Conservation (phyloP, 352 stramenopile species). For the Pythium phragmitis region DNA sequence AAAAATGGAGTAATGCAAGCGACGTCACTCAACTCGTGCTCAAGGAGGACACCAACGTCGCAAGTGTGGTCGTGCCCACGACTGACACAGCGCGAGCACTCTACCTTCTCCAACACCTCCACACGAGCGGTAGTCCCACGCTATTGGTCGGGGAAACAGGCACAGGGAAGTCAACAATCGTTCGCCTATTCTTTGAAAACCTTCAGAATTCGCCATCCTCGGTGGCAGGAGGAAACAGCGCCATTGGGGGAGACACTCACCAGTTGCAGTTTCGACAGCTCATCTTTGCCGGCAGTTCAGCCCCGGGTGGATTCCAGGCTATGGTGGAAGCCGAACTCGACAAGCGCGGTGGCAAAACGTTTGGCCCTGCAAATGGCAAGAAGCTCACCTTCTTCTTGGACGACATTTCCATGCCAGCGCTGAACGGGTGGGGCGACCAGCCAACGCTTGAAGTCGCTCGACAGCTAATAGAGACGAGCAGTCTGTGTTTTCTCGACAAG, state of each 20-base stretch:
- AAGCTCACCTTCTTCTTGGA: constrained; percentile 83
- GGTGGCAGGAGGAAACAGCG: constrained; percentile 2
- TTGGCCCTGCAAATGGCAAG: constrained; percentile 62
- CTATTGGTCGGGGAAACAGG: constrained; percentile 84
- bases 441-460: constrained; percentile 73
- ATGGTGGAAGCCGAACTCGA: constrained; percentile 75
- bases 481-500: constrained; percentile 80
- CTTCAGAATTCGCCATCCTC: constrained; percentile 3
- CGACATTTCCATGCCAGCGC: constrained; percentile 66
- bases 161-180: constrained; percentile 87
- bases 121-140: constrained; percentile 54
- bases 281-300: constrained; percentile 86
- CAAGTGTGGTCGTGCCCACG: constrained; percentile 84
- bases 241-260: constrained; percentile 29
- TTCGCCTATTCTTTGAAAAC: constrained; percentile 74
- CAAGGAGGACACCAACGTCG: constrained; percentile 61
- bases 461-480: constrained; percentile 66
- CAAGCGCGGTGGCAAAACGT: constrained; percentile 80
- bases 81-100: constrained; percentile 75
- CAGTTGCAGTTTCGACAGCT: constrained; percentile 75
- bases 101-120: constrained; percentile 69
- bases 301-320: constrained; percentile 76
- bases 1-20: constrained; percentile 58
- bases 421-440: constrained; percentile 76
- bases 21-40: constrained; percentile 7